A percentile compares a stretch with the other conserved stretches of the same genome.
Conservation (phyloP, 192 early-diverging fungal species). For the Rhizoclosmatium globosum region DNA sequence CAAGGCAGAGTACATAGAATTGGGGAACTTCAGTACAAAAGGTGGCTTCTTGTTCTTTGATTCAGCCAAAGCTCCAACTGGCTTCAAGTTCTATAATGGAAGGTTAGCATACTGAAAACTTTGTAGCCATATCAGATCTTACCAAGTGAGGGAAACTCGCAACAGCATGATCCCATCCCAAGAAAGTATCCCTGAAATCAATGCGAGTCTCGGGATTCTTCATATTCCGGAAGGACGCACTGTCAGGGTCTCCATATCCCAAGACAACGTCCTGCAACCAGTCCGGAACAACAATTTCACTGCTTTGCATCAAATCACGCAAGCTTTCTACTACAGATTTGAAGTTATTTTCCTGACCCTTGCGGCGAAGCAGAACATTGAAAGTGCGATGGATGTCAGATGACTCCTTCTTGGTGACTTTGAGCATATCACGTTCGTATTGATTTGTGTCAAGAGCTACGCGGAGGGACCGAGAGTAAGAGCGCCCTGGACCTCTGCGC, state of each 20-base stretch:
- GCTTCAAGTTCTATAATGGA: slow-evolving; percentile 7
- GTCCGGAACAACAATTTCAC: slow-evolving; percentile 80
- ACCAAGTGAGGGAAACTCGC: slow-evolving; percentile 73
- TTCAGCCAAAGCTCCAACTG: not conserved
- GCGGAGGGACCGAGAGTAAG: slow-evolving; percentile 68
- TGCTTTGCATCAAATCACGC: slow-evolving; percentile 84
- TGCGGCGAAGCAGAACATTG: slow-evolving; percentile 89
- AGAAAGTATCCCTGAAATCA: slow-evolving; percentile 89
- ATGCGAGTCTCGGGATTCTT: slow-evolving; percentile 63
- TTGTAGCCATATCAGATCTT: not conserved
- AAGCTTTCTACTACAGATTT: slow-evolving; percentile 91
- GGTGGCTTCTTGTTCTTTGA: slow-evolving; percentile 59
- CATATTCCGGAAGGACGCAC: slow-evolving; percentile 76
- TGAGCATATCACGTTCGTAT: slow-evolving; percentile 73
- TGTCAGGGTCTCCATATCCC: slow-evolving; percentile 93
- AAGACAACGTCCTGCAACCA: slow-evolving; percentile 93
- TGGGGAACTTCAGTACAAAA: slow-evolving; percentile 78
- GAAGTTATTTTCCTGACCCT: slow-evolving; percentile 93
- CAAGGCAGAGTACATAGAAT: slow-evolving; percentile 46
- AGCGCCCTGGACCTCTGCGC: not conserved
- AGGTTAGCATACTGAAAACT: not conserved
- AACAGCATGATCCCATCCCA: slow-evolving; percentile 79
- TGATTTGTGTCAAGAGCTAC: slow-evolving; percentile 90
- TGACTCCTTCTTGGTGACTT: slow-evolving; percentile 50
- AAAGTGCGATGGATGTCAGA: slow-evolving; percentile 82